These are phyloP conservation scores for Candida lessepsii DNA, from an alignment of 805 yeast genomes.

Conservation along the genomic window DNA sequence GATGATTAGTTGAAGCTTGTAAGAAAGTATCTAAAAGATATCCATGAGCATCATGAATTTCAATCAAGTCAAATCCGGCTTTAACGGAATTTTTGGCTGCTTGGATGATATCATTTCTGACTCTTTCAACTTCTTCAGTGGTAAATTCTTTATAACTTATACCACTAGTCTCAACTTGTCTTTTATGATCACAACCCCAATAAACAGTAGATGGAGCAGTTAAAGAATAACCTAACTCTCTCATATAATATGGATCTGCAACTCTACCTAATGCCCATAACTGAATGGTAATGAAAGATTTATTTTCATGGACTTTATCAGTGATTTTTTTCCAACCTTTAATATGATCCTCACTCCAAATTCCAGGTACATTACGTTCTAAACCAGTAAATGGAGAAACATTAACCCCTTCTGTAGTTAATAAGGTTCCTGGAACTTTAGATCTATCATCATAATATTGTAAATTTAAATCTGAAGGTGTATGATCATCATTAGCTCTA, in stretches of 20 bases:
- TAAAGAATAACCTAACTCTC: constrained; percentile 20
- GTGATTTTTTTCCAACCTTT: constrained; percentile 48
- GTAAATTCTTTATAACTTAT: constrained; percentile 18
- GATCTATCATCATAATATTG: constrained; percentile 33
- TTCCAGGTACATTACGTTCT: constrained; percentile 47
- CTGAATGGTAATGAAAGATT: constrained; percentile 46
- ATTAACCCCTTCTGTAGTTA: constrained; percentile 34
- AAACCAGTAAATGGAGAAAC: constrained; percentile 38
- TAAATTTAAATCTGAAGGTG: constrained; percentile 29
- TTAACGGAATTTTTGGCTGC: constrained; percentile 29
- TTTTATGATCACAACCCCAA: constrained; percentile 1
- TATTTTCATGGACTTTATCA: constrained; percentile 45
- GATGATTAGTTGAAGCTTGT: constrained; percentile 27
- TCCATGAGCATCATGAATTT: constrained; percentile 42
- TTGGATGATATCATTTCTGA: constrained; percentile 18
- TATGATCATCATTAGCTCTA: constrained; percentile 21
- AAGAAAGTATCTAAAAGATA: constrained; percentile 36
- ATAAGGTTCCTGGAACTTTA: constrained; percentile 28
- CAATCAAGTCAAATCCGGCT: constrained; percentile 40
- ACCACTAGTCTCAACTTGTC: constrained; percentile 5
- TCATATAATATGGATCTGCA: constrained; percentile 24
- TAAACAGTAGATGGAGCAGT: constrained; percentile 10
- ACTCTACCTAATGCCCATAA: constrained; percentile 54
- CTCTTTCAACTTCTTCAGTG: constrained; percentile 20
- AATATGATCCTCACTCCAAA: constrained; percentile 47